Base-by-base conservation (phyloP, 164 flowering plant genomes). In the Nymphaea colorata region DNA sequence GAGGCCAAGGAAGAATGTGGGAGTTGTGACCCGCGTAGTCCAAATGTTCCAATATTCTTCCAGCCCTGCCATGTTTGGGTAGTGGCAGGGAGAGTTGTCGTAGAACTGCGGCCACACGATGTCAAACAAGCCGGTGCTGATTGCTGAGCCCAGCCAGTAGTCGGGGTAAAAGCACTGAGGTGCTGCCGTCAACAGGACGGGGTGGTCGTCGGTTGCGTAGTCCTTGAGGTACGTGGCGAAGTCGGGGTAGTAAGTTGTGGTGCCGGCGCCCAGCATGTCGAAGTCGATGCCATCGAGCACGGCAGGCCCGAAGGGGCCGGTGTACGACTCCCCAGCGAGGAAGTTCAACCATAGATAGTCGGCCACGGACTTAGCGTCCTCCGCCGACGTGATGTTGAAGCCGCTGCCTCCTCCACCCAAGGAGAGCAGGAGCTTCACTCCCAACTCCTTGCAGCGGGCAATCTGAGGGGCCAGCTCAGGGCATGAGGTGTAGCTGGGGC, bases 121-220 rank as follows among this genome's bases (percentile, higher is more conserved):
- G 65, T 78, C 76, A 42, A 78, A 78, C 5, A 75, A 62, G 2
- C 76, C 78, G 10, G 76, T 72, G 17, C 61, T 43, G 3, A 78
- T n/a, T 10, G 78, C 78, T 2, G 8, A 17, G 0, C 67, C 72
- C 0, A 75, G 45, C 59, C 59, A 64, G 2, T 42, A 12, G 70
- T 78, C 81, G 5, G 81, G 78, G 65, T 59, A 73, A 0, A 72
- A 74, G 43, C 78, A 78, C 44, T 78, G 78, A 3, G 81, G 78
- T 4, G 78, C 76, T 16, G 81, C 74, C 4, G 67, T 69, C 43
- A 71, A 67, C 60, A 51, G 69, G 5, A 75, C 74, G 36, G 68
- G 71, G 60, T 41, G 68, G 3, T 67, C 71, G 5, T 45, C 7
- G 17, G 36, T 64, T 59, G 69, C 63, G 18, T 43, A 67, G 4